Conservation (phyloP, 2,329 filamentous ascomycete genomes). For the Colletotrichum horii region DNA sequence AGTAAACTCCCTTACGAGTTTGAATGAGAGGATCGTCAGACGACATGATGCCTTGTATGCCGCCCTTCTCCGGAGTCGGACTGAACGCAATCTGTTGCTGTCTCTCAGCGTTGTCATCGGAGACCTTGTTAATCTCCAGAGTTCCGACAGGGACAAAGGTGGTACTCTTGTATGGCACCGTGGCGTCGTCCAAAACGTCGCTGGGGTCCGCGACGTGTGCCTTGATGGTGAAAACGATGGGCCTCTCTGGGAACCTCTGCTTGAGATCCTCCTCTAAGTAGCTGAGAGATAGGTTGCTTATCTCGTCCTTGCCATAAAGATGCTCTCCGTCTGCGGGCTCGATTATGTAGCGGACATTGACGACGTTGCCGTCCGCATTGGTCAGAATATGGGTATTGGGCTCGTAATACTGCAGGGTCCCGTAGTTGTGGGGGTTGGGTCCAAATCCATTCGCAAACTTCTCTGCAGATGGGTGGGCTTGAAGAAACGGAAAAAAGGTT, state of each 20-base stretch:
- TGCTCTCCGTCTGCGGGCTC: background rate
- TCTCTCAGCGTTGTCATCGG: background rate
- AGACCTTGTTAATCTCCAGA: slow-evolving; percentile 11
- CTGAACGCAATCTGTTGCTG: slow-evolving; percentile 22
- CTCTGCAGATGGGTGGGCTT: background rate
- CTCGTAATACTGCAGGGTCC: background rate
- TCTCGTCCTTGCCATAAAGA: background rate
- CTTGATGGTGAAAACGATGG: background rate
- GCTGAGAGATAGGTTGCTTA: background rate
- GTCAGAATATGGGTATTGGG: background rate
- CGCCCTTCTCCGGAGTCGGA: slow-evolving; percentile 14
- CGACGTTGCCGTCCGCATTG: background rate
- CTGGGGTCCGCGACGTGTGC: background rate
- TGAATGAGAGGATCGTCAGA: slow-evolving; percentile 18
- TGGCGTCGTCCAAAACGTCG: slow-evolving; percentile 19
- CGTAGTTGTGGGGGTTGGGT: background rate
- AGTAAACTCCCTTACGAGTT: slow-evolving; percentile 12
- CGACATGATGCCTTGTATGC: slow-evolving; percentile 14
- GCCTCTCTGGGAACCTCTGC: background rate
- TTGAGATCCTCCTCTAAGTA: background rate
- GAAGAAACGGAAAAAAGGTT: background rate
- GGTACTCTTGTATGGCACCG: slow-evolving; percentile 16
- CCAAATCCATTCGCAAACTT: background rate
- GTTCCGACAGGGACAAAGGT: slow-evolving; percentile 14
- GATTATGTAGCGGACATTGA: background rate